phyloP scores from a whole-genome alignment of 495 filamentous ascomycete species.

The Tuber calosporum region DNA sequence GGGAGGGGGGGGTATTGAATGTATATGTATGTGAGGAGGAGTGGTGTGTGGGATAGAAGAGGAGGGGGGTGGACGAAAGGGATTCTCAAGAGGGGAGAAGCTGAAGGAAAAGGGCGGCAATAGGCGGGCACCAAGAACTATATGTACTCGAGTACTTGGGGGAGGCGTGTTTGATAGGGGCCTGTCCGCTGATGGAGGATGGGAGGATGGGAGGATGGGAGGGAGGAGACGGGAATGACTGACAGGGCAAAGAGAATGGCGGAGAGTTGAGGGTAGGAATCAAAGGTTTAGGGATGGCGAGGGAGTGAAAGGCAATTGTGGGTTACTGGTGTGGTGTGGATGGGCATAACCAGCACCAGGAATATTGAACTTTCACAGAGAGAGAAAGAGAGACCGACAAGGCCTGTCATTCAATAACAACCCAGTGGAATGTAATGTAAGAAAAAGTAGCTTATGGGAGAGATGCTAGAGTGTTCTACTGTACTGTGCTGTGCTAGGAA shows the following conservation, averaged over 20 bases:
- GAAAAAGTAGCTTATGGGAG: conserved; percentile 3
- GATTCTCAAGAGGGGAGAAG: conserved; percentile 23
- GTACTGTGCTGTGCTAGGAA: not conserved
- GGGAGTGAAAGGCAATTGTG: conserved; percentile 19
- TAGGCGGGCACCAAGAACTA: conserved; percentile 34
- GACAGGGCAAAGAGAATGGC: conserved; percentile 5
- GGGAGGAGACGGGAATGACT: conserved; percentile 4
- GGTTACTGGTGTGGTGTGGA: not conserved
- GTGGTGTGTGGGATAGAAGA: conserved; percentile 3
- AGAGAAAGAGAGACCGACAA: not conserved
- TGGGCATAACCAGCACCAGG: not conserved
- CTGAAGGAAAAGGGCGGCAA: conserved; percentile 35
- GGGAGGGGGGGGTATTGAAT: conserved; percentile 19
- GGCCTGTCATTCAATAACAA: not conserved
- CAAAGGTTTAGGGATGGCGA: conserved; percentile 23
- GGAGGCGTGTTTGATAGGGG: conserved; percentile 4
- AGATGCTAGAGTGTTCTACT: not conserved
- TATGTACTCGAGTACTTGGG: conserved; percentile 34
- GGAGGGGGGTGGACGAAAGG: conserved; percentile 19
- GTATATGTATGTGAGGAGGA: conserved; percentile 23
- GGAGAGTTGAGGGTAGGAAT: conserved; percentile 20
- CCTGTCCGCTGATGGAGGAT: conserved; percentile 10
- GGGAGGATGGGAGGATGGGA: conserved; percentile 11
- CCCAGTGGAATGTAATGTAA: not conserved
- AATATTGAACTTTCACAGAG: not conserved